Conservation (phyloP, 768 basidiomycete species). For the Podaxis rugospora region DNA sequence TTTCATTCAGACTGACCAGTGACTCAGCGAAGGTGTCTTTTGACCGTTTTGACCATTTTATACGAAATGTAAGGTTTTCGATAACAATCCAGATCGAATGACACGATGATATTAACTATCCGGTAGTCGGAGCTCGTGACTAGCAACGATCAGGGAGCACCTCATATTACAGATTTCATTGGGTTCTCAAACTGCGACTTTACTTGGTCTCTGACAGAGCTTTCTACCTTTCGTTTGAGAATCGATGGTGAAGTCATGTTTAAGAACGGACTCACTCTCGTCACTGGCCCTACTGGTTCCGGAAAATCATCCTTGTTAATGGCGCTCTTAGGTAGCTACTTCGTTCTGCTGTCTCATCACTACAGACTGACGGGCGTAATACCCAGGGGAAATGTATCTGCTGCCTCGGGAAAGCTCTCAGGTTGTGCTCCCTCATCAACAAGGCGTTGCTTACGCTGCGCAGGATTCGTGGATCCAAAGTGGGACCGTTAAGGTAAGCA, state of each 20-base stretch:
- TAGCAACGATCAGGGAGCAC: neutral
- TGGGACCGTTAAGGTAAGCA: constrained; percentile 54
- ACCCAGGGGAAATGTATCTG: constrained; percentile 57
- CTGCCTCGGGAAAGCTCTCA: constrained; percentile 44
- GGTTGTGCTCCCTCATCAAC: constrained; percentile 59
- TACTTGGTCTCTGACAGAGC: constrained; percentile 43
- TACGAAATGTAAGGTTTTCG: constrained; percentile 25
- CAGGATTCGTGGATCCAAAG: constrained; percentile 84
- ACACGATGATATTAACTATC: neutral
- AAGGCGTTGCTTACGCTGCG: constrained; percentile 71
- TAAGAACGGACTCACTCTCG: constrained; percentile 48
- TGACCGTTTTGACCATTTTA: constrained; percentile 43
- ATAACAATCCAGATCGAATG: neutral
- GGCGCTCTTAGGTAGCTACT: constrained; percentile 16
- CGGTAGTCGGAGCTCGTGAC: neutral
- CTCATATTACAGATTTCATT: constrained; percentile 15
- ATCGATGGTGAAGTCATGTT: constrained; percentile 55
- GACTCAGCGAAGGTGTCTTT: constrained; percentile 55
- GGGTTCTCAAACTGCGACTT: constrained; percentile 54
- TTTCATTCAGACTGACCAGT: neutral
- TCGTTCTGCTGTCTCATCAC: neutral
- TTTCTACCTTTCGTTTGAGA: constrained; percentile 42
- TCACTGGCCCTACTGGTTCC: constrained; percentile 54
- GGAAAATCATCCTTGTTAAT: constrained; percentile 49
- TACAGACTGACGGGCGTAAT: neutral